These are phyloP conservation scores for Talaromyces sp. DNA, from an alignment of 2,329 filamentous ascomycete genomes.

Conservation along the genomic window DNA sequence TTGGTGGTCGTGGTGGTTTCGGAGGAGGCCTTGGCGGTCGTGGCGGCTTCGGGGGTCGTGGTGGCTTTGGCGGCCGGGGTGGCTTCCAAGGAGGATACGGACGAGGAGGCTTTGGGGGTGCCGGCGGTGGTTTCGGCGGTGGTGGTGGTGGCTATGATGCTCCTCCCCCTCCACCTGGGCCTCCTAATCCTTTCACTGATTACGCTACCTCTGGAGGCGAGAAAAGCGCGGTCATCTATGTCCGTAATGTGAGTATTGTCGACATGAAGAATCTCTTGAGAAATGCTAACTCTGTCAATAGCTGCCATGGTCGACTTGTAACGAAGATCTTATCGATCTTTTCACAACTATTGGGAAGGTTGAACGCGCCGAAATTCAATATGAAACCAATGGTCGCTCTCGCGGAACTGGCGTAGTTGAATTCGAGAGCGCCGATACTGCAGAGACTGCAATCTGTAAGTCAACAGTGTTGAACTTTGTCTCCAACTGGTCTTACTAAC, in stretches of 20 bases:
- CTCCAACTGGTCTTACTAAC: background rate
- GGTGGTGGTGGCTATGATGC: slow-evolving; percentile 42
- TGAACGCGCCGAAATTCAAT: slow-evolving; percentile 97
- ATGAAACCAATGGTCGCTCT: slow-evolving; percentile 92
- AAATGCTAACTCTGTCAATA: slow-evolving; percentile 31
- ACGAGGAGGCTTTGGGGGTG: slow-evolving; percentile 49
- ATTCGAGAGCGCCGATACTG: slow-evolving; percentile 76
- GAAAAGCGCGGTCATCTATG: slow-evolving; percentile 78
- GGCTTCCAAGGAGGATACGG: slow-evolving; percentile 32
- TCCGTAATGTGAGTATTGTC: slow-evolving; percentile 76
- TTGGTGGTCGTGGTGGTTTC: slow-evolving; percentile 36
- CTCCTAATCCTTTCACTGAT: slow-evolving; percentile 87
- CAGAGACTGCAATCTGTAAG: slow-evolving; percentile 80
- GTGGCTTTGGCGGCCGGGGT: slow-evolving; percentile 53
- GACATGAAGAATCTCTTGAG: background rate
- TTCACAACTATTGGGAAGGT: slow-evolving; percentile 98
- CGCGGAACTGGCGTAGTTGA: slow-evolving; percentile 94
- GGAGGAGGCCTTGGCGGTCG: slow-evolving; percentile 34
- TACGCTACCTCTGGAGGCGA: slow-evolving; percentile 83
- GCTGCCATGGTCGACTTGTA: slow-evolving; percentile 98
- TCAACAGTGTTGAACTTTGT: slow-evolving; percentile 6
- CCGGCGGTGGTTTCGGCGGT: slow-evolving; percentile 47
- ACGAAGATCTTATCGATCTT: slow-evolving; percentile 91
- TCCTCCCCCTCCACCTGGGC: slow-evolving; percentile 47
- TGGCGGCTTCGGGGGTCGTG: slow-evolving; percentile 44